Percentiles rank a stretch among this genome's conserved stretches.
Conservation (phyloP, 345 rosid species). For the Fremontodendron californicum region DNA sequence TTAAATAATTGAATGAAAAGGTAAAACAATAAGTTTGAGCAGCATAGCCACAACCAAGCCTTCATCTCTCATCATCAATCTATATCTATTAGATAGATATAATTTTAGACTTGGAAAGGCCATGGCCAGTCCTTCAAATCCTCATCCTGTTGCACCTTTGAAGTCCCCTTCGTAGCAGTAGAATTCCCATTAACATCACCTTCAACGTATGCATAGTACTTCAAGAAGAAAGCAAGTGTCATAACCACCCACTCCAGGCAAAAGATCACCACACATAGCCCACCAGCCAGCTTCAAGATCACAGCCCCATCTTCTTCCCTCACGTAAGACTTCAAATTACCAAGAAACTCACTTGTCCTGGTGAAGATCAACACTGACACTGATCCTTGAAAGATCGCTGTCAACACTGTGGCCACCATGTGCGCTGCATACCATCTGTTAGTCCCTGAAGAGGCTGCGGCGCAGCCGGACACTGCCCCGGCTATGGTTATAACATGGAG, state of each 20-base stretch:
- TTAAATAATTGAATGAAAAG: neutral
- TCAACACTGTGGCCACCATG: slow-evolving; percentile 78
- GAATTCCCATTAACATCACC: slow-evolving; percentile 21
- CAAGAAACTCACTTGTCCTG: slow-evolving; percentile 59
- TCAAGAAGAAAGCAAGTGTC: slow-evolving; percentile 83
- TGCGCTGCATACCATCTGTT: slow-evolving; percentile 73
- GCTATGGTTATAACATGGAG: slow-evolving; percentile 54
- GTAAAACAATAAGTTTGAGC: neutral
- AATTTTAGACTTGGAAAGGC: slow-evolving; percentile 61
- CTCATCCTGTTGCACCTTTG: slow-evolving; percentile 77
- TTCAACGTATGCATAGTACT: slow-evolving; percentile 63
- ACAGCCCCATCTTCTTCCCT: slow-evolving; percentile 75
- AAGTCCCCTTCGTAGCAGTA: slow-evolving; percentile 38
- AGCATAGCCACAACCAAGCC: too few species aligned
- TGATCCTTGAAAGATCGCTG: slow-evolving; percentile 91
- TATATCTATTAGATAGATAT: neutral
- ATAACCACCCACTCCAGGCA: slow-evolving; percentile 87
- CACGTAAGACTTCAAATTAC: slow-evolving; percentile 70
- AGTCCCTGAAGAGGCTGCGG: slow-evolving; percentile 55
- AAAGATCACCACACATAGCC: slow-evolving; percentile 64
- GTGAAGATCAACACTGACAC: slow-evolving; percentile 75
- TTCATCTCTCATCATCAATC: too few species aligned
- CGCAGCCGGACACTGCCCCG: slow-evolving; percentile 67
- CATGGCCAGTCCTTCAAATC: slow-evolving; percentile 78
- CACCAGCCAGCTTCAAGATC: slow-evolving; percentile 80